Percentiles rank a stretch among this genome's conserved stretches.
phyloP scores from a whole-genome alignment of 176 grass and related monocot species.

The Hordeum marinum region DNA sequence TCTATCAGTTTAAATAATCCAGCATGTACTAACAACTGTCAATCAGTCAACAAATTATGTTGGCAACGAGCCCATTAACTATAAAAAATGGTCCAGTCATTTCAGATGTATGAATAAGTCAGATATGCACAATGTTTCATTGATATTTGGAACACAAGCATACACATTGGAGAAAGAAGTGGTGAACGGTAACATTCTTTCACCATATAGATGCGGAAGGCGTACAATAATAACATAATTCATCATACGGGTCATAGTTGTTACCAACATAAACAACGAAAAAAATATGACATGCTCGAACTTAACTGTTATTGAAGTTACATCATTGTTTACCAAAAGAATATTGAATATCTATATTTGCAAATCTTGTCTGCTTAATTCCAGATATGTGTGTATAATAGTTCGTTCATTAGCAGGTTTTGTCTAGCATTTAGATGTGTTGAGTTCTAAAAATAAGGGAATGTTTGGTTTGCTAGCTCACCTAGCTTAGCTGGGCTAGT shows the following conservation, averaged over 20 bases:
- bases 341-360: not conserved
- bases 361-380: not conserved
- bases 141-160: not conserved
- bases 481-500: too few relatives aligned
- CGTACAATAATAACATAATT: not conserved
- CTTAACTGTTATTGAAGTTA: not conserved
- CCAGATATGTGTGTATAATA: not conserved
- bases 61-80: not conserved
- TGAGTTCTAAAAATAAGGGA: not conserved
- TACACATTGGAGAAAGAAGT: not conserved
- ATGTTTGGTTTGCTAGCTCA: too few relatives aligned
- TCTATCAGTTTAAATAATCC: not conserved
- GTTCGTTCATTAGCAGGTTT: not conserved
- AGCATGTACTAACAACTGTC: not conserved
- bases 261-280: not conserved
- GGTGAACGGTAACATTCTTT: not conserved
- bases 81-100: not conserved
- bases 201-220: not conserved
- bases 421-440: not conserved
- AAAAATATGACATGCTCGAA: not conserved
- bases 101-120: not conserved
- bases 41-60: not conserved
- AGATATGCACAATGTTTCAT: not conserved
- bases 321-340: not conserved
- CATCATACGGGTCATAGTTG: not conserved